Base-by-base conservation (phyloP, 2,329 filamentous ascomycete species). In the Aspergillus floridensis region DNA sequence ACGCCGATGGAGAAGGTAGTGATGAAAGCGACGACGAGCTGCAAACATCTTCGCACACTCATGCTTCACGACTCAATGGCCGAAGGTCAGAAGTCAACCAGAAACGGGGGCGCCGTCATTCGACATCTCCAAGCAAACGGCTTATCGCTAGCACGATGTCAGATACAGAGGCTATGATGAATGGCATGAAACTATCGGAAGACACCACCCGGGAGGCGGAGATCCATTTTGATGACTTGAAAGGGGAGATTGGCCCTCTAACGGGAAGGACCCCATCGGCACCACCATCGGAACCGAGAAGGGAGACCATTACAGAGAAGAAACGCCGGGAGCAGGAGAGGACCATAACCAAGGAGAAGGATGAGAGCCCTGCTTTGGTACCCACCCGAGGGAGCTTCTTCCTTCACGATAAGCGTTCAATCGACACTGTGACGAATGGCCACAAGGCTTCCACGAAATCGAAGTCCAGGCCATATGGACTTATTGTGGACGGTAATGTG, bases 321-420 rank as follows among this genome's bases (percentile, higher is more conserved):
- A 88, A 90, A 74, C 87, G 90, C 65, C 87, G 90, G 66, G 93
- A 97, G 71, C 91, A 96, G 70, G 92, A 96, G 65, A 91, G 96
- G 71, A 96, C 96, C 79, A 88, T 89, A 77, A 19, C 38, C 38
- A 91, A 89, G 78, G 91, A 91, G 75, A 86, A 91, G 67, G 92
- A 96, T 72, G 88, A 91, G 68, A 92, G 96, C 74, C 93, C 93
- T 38, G 88, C 93, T 11, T 96, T 96, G 77, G 93, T 97, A 57
- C 93, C 95, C 56, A 97, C 96, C 71, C 84, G 93, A 65, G 95
- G 95, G 60, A 89, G 91, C 63, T 98, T 98, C 81, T 98, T 97
- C 80, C 92, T 98, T 86, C 93, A 98, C 76, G 95, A 98, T 73
- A 91, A 95, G 70, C 86, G 92, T 63, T 88, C 91, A 67, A 86